Conservation (phyloP, 2,329 filamentous ascomycete genomes). For the Camptophora hylomeconis region DNA sequence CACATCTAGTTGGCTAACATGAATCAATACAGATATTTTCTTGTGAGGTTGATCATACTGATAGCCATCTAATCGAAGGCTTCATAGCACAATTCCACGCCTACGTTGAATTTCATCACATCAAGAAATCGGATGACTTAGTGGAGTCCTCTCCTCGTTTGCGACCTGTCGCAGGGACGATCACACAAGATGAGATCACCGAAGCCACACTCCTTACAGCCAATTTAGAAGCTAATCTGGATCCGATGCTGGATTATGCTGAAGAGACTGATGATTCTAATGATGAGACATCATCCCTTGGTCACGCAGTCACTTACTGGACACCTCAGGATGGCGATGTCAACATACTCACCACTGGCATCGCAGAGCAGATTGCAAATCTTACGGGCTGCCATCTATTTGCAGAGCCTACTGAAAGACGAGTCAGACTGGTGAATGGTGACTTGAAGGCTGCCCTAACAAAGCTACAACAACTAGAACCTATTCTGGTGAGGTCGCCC, state of each 20-base stretch:
- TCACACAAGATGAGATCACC: constrained; percentile 7
- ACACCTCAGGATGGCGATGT: constrained; percentile 11
- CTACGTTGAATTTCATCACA: constrained; percentile 9
- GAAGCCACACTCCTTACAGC: constrained; percentile 4
- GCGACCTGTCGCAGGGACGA: constrained; percentile 7
- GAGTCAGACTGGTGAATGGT: constrained; percentile 12
- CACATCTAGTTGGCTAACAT: constrained; percentile 4
- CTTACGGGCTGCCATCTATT: constrained; percentile 12
- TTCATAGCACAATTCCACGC: constrained; percentile 9
- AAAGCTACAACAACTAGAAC: constrained; percentile 14
- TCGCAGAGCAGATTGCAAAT: constrained; percentile 10
- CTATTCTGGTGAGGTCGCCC: constrained; percentile 10
- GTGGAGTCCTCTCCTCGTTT: constrained; percentile 10
- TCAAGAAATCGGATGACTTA: constrained; percentile 5
- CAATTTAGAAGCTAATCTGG: neutral
- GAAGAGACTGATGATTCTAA: constrained; percentile 10
- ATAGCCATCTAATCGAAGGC: constrained; percentile 5
- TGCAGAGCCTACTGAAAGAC: constrained; percentile 10
- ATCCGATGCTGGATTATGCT: constrained; percentile 9
- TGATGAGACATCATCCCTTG: constrained; percentile 8
- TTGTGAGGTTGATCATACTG: constrained; percentile 9
- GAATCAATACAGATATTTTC: constrained; percentile 8
- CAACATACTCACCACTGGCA: constrained; percentile 11
- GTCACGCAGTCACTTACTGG: constrained; percentile 11
- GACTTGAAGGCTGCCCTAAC: constrained; percentile 10